A percentile compares a stretch with the other conserved stretches of the same genome.
Conservation (phyloP, 306 rosid genomes). For the Benincasa hispida region DNA sequence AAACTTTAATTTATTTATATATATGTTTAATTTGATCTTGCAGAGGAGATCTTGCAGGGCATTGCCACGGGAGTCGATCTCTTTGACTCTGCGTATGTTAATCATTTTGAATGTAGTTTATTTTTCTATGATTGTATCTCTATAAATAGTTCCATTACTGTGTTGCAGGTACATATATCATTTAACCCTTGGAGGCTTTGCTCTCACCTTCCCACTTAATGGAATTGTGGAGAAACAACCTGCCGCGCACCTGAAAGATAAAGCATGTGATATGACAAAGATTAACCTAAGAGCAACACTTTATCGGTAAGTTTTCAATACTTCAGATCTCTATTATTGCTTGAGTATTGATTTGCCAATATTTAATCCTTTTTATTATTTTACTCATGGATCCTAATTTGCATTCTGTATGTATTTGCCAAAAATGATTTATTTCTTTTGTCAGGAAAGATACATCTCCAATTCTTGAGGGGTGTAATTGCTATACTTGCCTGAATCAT, state of each 20-base stretch:
- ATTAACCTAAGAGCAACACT: conserved; percentile 72
- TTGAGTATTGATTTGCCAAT: not conserved
- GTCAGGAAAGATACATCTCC: conserved; percentile 74
- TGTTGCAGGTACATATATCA: conserved; percentile 51
- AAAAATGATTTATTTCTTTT: not conserved
- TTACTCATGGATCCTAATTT: not conserved
- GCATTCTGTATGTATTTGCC: not conserved
- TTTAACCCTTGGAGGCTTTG: conserved; percentile 82
- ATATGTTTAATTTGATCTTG: conserved; percentile 4
- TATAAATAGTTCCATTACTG: conserved; percentile 8
- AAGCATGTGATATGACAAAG: conserved; percentile 51
- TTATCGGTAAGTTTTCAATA: conserved; percentile 36
- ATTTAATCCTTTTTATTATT: not conserved
- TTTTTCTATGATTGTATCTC: not conserved
- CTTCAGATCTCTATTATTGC: not conserved
- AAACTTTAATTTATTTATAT: not conserved
- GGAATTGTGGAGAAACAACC: conserved; percentile 24
- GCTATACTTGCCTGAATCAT: conserved; percentile 86
- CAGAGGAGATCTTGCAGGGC: conserved; percentile 98
- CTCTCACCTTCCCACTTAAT: conserved; percentile 54
- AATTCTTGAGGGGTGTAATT: conserved; percentile 42
- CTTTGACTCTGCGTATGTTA: conserved; percentile 71
- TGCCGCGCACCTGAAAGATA: conserved; percentile 17
- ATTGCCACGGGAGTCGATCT: conserved; percentile 77
- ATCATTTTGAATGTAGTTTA: not conserved